phyloP scores from a whole-genome alignment of 257 asterid species.

The Verbascum thapsus region DNA sequence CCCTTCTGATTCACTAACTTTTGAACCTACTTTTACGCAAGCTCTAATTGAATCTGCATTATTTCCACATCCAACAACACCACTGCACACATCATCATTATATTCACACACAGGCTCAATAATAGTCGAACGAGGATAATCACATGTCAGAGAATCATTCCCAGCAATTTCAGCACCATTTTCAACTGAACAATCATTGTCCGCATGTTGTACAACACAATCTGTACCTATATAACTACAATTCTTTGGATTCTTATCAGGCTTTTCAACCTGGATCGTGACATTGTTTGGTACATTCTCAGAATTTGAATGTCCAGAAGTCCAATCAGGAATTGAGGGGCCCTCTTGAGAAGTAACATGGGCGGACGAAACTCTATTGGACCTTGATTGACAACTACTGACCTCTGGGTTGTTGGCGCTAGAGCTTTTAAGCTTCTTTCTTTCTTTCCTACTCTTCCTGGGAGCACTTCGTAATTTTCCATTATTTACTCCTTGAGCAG shows the following conservation, averaged over 20 bases:
- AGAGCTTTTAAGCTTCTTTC: conserved; percentile 61
- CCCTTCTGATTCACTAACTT: conserved; percentile 45
- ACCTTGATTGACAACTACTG: conserved; percentile 51
- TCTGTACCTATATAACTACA: conserved; percentile 31
- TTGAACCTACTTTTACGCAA: conserved; percentile 33
- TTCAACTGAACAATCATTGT: conserved; percentile 38
- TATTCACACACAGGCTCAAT: conserved; percentile 41
- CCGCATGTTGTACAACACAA: conserved; percentile 20
- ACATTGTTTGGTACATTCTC: conserved; percentile 39
- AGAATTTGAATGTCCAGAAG: conserved; percentile 43
- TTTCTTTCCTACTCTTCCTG: conserved; percentile 79
- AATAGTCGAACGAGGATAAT: conserved; percentile 38
- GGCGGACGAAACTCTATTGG: conserved; percentile 39
- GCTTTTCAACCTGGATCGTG: conserved; percentile 35
- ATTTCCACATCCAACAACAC: conserved; percentile 29
- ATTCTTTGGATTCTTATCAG: conserved; percentile 35
- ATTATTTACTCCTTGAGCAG: conserved; percentile 54
- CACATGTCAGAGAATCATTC: conserved; percentile 35
- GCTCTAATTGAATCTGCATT: conserved; percentile 30
- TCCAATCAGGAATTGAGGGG: conserved; percentile 42
- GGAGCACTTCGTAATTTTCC: conserved; percentile 56
- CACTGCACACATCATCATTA: conserved; percentile 37
- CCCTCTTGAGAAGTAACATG: conserved; percentile 41
- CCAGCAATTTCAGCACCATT: conserved; percentile 36
- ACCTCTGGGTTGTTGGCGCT: conserved; percentile 46